Conservation (phyloP, 768 basidiomycete species). For the Amanita brunnescens region DNA sequence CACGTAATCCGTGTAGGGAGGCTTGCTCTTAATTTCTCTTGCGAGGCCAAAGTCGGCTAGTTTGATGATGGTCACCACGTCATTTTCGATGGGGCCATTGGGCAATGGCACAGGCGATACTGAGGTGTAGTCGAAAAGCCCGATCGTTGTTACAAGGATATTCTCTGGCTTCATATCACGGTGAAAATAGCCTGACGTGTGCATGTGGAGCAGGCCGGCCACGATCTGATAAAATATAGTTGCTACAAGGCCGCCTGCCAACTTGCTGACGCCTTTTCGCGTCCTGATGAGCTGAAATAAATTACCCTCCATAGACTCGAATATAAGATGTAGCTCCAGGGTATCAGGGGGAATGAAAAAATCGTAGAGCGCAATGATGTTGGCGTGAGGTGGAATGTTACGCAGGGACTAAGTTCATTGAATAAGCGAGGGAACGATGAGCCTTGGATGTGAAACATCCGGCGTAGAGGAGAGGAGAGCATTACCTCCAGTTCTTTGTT, state of each 20-base stretch:
- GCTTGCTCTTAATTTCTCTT: constrained; percentile 74
- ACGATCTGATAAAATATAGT: constrained; percentile 93
- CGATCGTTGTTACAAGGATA: constrained; percentile 95
- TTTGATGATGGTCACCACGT: constrained; percentile 95
- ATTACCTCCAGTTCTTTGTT: constrained; percentile 92
- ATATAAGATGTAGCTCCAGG: constrained; percentile 98
- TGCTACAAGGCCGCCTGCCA: constrained; percentile 94
- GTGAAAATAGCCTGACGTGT: constrained; percentile 91
- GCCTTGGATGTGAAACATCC: neutral
- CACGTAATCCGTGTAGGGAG: constrained; percentile 98
- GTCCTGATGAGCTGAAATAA: constrained; percentile 98
- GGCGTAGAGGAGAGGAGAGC: neutral
- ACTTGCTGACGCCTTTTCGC: constrained; percentile 76
- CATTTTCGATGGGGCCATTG: constrained; percentile 69
- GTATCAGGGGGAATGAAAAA: constrained; percentile 95
- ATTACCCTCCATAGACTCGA: constrained; percentile 99
- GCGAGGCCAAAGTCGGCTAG: constrained; percentile 98
- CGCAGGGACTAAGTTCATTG: constrained; percentile 66
- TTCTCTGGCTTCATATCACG: constrained; percentile 99
- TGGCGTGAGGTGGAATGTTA: constrained; percentile 89
- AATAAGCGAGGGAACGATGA: neutral
- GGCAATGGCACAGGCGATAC: constrained; percentile 61
- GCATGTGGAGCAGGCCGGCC: constrained; percentile 87
- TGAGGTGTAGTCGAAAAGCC: constrained; percentile 83
- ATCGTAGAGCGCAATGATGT: constrained; percentile 98